Evolutionary conservation across 1,284 basidiomycete species (phyloP), one percentile per base, ranked within the genome.

Genomic region (Gymnopus androsaceus): DNA sequence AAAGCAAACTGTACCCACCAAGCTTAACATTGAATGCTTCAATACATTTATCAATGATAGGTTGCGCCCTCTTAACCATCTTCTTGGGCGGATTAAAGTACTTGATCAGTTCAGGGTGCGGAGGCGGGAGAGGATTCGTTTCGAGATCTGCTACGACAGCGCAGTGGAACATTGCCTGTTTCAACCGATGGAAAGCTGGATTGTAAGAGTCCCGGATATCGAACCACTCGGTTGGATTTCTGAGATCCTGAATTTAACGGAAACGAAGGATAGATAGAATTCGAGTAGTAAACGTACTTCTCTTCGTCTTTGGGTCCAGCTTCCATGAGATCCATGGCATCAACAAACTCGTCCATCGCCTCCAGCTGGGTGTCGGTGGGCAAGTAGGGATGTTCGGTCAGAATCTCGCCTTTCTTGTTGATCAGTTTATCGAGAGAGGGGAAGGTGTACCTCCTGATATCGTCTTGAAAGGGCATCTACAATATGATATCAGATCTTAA

Each of bases 401-500:
- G 70, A 3, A 73, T 72, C 59, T 90, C 85, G 3, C 94, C 94
- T 36, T 87, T 87, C 65, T 85, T 90, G 46, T 85, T 88, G 60
- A 90, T 75, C 31, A 96, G 79, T 9, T 80, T 81, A 38, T 88
- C 85, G 34, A 98, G 78, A 0, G 92, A 92, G 0, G 90, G 85
- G 68, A 98, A 98, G 9, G 84, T 87, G 69, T 94, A 94, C 60
- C 85, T 88, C 58, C 93, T 84, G 52, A 95, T 78, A 65, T 99
- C 96, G 66, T 98, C 95, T 3, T 94, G 92, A 66, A 98, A 98
- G 0, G 96, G 96, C 78, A 97, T 85, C 89, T 95, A 23, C 19
- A 33, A 64, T n/a, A 31, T 21, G 27, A 19, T 28, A 51, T 25
- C 17, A 42, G 49, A 25, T 12, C 19, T 17, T n/a, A 34, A 40